Base-by-base conservation (phyloP, 495 filamentous ascomycete species). In the Neurospora cerealis region DNA sequence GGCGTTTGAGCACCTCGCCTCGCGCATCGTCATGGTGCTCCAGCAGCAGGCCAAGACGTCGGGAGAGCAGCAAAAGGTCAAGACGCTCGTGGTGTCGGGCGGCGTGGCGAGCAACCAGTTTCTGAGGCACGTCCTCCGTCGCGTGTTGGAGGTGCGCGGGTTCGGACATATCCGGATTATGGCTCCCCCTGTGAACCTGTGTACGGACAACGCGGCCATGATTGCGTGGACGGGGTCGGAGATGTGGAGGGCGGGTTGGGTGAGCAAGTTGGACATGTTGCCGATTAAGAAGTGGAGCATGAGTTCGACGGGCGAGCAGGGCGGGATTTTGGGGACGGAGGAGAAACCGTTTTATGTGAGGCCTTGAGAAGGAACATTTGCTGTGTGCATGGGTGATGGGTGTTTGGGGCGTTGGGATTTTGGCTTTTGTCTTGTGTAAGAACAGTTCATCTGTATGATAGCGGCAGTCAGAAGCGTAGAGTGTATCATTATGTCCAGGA, bases 121-220 rank as follows among this genome's bases (percentile, higher is more conserved):
- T 79, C 84, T 99, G 9, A 87, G 89, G 80, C 85, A 87, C 72
- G 85, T 98, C 48, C 81, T 96, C 24, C 85, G 88, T 4, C 74
- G 80, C 5, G 87, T 88, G 70, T 81, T 98, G 40, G 86, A 91
- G 76, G 87, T 82, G 13, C 84, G 89, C 17, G 92, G 92, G 0
- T 91, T 88, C 76, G 75, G 75, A 6, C 73, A 91, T 73, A 80
- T 97, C n/a, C 73, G 84, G 37, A 76, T 98, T 15, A 80, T 90
- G 5, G 90, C 90, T 46, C 96, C 96, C 28, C 96, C 96, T 5
- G 78, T 87, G 28, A 83, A 85, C 69, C 84, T 95, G 74, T 97
- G 96, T 76, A 97, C 93, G 0, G 96, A 99, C 79, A 98, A 98
- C 83, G 96, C 95, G 19, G 93, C 93, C n/a, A 99, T 98, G 96